Base-by-base conservation (phyloP, 2,329 filamentous ascomycete genomes). In the Colletotrichum cordylinicola region DNA sequence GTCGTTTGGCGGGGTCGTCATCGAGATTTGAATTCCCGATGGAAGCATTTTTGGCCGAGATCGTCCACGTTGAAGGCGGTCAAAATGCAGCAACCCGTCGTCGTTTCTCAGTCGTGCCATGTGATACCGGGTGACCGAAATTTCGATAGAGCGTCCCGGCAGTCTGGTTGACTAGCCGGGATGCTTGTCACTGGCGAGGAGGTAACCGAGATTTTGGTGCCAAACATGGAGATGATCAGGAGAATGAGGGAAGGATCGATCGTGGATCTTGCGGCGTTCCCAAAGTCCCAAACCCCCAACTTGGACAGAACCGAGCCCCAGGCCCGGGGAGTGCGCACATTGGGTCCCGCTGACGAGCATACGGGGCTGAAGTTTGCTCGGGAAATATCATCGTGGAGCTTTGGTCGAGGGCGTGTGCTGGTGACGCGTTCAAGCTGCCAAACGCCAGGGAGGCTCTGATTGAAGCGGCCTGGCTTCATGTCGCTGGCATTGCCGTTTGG, bases 81-180 rank as follows among this genome's bases (percentile, higher is more conserved):
- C 64, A 73, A 33, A 37, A 60, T 68, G 73, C 35, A 48, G 60
- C 35, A 68, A 29, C 56, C 73, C 64, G 43, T 35, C 27, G 48
- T 62, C 66, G 70, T 64, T 58, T 64, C 35, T 72, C 64, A 29
- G 56, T 39, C 35, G 64, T 65, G 64, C 73, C 73, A 75, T 75
- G 70, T 73, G 73, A 56, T 68, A 68, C 70, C 15, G 58, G 60
- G 56, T 65, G 56, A 31, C n/a, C 64, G 33, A 35, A 27, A 39
- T 29, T 35, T 37, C 62, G 60, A 58, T 55, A 64, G 64, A 65
- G 48, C 70, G 56, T 73, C 68, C 73, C 73, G 29, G 43, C 64
- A 75, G 43, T 72, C 58, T 75, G 73, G 73, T 73, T 37, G 70
- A 73, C 73, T 75, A 75, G 73, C 64, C 65, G 31, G 70, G 73